Conservation (phyloP, 441 rosid species). For the Brassica hybrid region DNA sequence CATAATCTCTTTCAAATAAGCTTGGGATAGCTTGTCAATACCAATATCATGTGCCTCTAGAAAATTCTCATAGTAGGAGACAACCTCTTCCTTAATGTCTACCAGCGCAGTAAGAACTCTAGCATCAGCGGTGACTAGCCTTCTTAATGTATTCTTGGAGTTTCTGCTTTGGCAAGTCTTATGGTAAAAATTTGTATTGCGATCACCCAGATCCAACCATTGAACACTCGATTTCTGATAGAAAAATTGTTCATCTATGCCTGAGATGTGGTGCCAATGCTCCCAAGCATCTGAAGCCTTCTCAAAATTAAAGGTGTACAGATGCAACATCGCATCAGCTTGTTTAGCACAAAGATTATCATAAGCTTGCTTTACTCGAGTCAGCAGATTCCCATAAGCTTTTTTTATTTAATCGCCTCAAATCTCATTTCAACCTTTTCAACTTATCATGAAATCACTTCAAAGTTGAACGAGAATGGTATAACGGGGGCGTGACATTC, state of each 20-base stretch:
- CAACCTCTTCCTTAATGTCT: neutral
- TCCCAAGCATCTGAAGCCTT: neutral
- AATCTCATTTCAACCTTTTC: neutral
- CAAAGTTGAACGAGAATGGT: neutral
- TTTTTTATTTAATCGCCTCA: neutral
- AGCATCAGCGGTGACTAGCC: neutral
- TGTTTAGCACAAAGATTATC: neutral
- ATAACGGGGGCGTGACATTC: neutral
- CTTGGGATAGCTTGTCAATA: too few species aligned
- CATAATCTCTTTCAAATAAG: too few species aligned
- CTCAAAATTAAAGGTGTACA: neutral
- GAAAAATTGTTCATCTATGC: neutral
- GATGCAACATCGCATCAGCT: neutral
- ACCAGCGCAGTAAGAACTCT: neutral
- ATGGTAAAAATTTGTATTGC: neutral
- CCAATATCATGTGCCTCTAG: neutral
- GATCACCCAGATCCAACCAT: neutral
- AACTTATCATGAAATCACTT: neutral
- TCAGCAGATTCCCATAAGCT: neutral
- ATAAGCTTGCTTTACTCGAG: neutral
- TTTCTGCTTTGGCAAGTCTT: neutral
- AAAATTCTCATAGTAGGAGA: neutral
- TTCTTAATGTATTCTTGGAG: neutral
- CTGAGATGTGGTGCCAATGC: neutral
- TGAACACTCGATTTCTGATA: neutral